phyloP scores from a whole-genome alignment of 805 yeast genomes.

The Saturnispora bothae region DNA sequence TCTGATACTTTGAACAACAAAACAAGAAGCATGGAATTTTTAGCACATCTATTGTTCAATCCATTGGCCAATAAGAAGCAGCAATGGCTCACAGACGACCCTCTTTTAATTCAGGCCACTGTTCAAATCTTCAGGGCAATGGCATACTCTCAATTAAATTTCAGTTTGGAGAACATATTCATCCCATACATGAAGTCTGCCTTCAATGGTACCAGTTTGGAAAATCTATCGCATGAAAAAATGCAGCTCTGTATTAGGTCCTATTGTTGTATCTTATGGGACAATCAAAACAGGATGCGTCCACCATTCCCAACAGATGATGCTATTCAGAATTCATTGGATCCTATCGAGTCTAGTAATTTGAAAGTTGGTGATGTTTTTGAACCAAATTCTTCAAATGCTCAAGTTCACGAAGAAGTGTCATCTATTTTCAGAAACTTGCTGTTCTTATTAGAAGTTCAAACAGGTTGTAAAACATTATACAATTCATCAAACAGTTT shows the following conservation, averaged over 20 bases:
- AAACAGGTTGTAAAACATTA: slow-evolving; percentile 34
- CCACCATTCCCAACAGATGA: slow-evolving; percentile 70
- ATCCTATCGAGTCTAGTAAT: slow-evolving; percentile 26
- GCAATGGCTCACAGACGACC: slow-evolving; percentile 66
- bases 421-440: slow-evolving; percentile 46
- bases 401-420: slow-evolving; percentile 59
- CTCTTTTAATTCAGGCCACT: slow-evolving; percentile 49
- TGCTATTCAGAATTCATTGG: slow-evolving; percentile 26
- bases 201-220: slow-evolving; percentile 49
- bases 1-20: slow-evolving; percentile 86
- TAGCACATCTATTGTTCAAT: slow-evolving; percentile 49
- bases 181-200: slow-evolving; percentile 56
- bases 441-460: slow-evolving; percentile 49
- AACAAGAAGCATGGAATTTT: slow-evolving; percentile 59
- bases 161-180: slow-evolving; percentile 67
- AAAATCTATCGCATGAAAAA: slow-evolving; percentile 58
- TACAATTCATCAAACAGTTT: slow-evolving; percentile 9
- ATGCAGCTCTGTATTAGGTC: slow-evolving; percentile 59
- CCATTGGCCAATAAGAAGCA: slow-evolving; percentile 43
- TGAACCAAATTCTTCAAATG: slow-evolving; percentile 35
- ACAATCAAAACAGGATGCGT: slow-evolving; percentile 40
- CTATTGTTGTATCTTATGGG: slow-evolving; percentile 61
- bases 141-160: slow-evolving; percentile 71
- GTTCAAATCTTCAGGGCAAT: slow-evolving; percentile 67
- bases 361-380: slow-evolving; percentile 29